These are phyloP conservation scores for Xanthoconium purpureum DNA, from an alignment of 768 basidiomycete species.

Conservation along the genomic window DNA sequence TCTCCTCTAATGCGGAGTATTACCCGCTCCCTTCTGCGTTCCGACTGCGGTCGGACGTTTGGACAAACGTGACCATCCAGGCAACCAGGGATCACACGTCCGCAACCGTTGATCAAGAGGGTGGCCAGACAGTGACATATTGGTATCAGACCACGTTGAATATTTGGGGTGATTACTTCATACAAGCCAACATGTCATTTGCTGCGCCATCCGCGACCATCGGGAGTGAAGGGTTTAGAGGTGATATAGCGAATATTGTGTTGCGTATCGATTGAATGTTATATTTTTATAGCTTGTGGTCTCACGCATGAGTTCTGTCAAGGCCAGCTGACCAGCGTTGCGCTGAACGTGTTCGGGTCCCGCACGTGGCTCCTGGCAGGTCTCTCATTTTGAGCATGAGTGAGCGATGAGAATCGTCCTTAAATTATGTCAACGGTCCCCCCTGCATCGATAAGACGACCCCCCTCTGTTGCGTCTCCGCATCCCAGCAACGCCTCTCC, in stretches of 20 bases:
- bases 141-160: conserved; percentile 38
- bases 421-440: neutral
- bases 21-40: conserved; percentile 34
- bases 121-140: conserved; percentile 16
- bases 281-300: neutral
- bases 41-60: conserved; percentile 27
- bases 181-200: conserved; percentile 42
- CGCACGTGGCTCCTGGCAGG: neutral
- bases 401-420: neutral
- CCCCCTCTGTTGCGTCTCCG: neutral
- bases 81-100: conserved; percentile 37
- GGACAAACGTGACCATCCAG: conserved; percentile 37
- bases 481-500: neutral
- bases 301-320: neutral
- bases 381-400: neutral
- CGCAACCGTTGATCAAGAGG: conserved; percentile 25
- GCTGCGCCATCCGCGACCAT: conserved; percentile 39
- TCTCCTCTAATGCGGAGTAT: conserved; percentile 37
- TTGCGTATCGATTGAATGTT: conserved; percentile 20
- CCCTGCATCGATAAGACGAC: neutral
- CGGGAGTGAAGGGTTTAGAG: conserved; percentile 35
- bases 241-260: conserved; percentile 32
- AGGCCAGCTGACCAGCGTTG: neutral
- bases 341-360: neutral
- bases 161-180: conserved; percentile 41